Conservation (phyloP, 352 stramenopile species). For the Phytopythium boreale region DNA sequence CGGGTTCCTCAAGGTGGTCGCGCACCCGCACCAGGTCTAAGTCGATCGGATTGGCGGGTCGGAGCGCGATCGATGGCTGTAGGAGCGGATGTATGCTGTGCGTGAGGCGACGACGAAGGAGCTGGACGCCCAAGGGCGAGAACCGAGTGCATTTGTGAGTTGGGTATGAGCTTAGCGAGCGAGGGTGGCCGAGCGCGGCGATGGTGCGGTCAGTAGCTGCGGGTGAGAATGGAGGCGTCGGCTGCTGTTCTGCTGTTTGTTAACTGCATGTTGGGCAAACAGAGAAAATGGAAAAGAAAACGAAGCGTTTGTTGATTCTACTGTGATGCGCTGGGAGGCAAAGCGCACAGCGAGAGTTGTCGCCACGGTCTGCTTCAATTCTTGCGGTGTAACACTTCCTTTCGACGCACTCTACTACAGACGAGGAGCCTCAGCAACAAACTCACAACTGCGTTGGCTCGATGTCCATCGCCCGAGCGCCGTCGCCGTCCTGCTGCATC, state of each 20-base stretch:
- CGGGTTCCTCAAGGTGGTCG: constrained; percentile 58
- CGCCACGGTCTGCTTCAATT: no score
- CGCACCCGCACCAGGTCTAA: constrained; percentile 36
- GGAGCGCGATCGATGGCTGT: not conserved
- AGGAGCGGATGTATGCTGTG: not conserved
- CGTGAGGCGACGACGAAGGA: not conserved
- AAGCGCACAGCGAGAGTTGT: no score
- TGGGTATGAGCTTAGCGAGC: not conserved
- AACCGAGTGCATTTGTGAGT: not conserved
- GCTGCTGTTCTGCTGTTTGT: not conserved
- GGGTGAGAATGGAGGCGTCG: not conserved
- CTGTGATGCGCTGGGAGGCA: no score
- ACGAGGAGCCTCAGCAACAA: no score
- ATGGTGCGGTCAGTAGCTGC: not conserved
- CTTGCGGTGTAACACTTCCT: no score
- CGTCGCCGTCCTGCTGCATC: not conserved
- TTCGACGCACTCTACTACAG: no score
- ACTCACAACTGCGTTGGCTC: no score
- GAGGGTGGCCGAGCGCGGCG: not conserved
- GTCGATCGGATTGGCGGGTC: not conserved
- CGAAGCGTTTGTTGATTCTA: no score
- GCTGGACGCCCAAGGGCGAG: no score
- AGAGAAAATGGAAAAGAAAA: not conserved
- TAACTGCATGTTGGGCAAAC: not conserved
- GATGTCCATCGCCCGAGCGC: no score